A percentile compares a stretch with the other conserved stretches of the same genome.
phyloP scores from a whole-genome alignment of 148 eudicot species.

The Amaranthus palmeri region DNA sequence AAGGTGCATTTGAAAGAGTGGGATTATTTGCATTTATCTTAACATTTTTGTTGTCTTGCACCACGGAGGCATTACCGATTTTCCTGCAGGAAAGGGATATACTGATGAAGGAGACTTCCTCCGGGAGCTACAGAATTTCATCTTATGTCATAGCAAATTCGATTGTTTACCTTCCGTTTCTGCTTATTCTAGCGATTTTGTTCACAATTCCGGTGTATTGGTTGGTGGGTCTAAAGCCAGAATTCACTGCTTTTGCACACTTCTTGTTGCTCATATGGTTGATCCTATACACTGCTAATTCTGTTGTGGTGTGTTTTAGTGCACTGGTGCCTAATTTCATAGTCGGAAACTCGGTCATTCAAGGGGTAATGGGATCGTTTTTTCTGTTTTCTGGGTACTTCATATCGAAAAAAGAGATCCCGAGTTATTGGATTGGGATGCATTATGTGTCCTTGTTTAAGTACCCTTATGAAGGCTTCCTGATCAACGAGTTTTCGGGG shows the following conservation, averaged over 20 bases:
- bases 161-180: constrained; percentile 82
- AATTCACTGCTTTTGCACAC: constrained; percentile 56
- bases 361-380: constrained; percentile 88
- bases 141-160: constrained; percentile 88
- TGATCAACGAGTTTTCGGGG: constrained; percentile 85
- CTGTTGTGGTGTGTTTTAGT: constrained; percentile 90
- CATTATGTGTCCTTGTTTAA: constrained; percentile 89
- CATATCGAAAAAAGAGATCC: constrained; percentile 75
- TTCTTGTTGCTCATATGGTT: constrained; percentile 82
- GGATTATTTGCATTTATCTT: constrained; percentile 91
- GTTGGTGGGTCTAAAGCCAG: constrained; percentile 65
- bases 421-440: constrained; percentile 82
- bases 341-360: constrained; percentile 84
- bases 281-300: constrained; percentile 91
- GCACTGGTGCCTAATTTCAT: constrained; percentile 92
- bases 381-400: constrained; percentile 95
- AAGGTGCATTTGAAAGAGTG: constrained; percentile 75
- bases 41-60: constrained; percentile 74
- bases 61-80: constrained; percentile 87
- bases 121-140: constrained; percentile 87
- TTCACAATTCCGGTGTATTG: constrained; percentile 80
- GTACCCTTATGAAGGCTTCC: constrained; percentile 91
- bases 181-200: constrained; percentile 58
- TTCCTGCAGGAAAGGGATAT: constrained; percentile 94
- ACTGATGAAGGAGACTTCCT: constrained; percentile 82